Conservation (phyloP, 495 filamentous ascomycete species). For the Antarctomyces pellizariae region DNA sequence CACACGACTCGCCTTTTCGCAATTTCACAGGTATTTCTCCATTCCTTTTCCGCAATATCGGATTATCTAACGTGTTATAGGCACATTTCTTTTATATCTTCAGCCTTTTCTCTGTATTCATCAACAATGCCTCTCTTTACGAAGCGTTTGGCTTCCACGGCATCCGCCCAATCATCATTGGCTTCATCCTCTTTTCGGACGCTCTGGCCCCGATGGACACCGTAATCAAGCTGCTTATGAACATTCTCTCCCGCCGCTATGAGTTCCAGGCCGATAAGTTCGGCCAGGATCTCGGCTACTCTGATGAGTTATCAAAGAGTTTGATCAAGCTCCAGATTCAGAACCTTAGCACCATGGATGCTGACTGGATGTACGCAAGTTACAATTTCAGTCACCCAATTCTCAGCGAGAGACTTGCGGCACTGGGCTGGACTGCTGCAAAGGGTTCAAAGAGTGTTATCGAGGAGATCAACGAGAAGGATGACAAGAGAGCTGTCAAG, state of each 20-base stretch:
- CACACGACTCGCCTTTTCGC: slow-evolving; percentile 84
- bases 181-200: slow-evolving; percentile 91
- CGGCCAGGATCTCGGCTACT: slow-evolving; percentile 64
- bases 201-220: slow-evolving; percentile 79
- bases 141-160: slow-evolving; percentile 72
- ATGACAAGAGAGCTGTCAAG: slow-evolving; percentile 14
- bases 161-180: slow-evolving; percentile 78
- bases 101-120: slow-evolving; percentile 83
- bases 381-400: slow-evolving; percentile 98
- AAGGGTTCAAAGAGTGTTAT: slow-evolving; percentile 11
- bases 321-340: slow-evolving; percentile 96
- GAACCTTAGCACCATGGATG: slow-evolving; percentile 95
- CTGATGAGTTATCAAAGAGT: slow-evolving; percentile 57
- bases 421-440: slow-evolving; percentile 54
- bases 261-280: slow-evolving; percentile 93
- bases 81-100: slow-evolving; percentile 91
- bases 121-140: slow-evolving; percentile 84
- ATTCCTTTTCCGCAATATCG: not conserved
- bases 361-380: slow-evolving; percentile 90
- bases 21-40: slow-evolving; percentile 51
- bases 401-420: slow-evolving; percentile 74
- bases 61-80: slow-evolving; percentile 14
- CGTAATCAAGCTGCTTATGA: slow-evolving; percentile 82
- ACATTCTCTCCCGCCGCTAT: slow-evolving; percentile 77
- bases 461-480: slow-evolving; percentile 20